Base-by-base conservation (phyloP, 768 basidiomycete species). In the Rickenella mellea region DNA sequence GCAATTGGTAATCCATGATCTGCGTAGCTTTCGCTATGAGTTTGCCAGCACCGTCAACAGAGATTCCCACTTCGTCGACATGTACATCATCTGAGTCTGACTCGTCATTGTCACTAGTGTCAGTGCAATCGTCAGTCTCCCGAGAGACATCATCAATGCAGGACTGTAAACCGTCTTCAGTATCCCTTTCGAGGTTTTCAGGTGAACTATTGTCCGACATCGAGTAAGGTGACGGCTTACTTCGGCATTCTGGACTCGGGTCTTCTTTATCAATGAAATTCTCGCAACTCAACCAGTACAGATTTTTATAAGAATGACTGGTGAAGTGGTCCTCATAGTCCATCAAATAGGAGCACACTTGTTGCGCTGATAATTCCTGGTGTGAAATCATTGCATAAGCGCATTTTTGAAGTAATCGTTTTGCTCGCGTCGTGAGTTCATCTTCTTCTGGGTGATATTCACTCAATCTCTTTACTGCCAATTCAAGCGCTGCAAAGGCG, bases 351-450 rank as follows among this genome's bases (percentile, higher is more conserved):
- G 55, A 58, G 9, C 50, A 49, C 0, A 68, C 61, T 38, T 66
- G 64, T 35, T 61, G 69, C 2, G 51, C 58, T 2, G 65, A 65
- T 10, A 70, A 24, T 46, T 70, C 69, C 44, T 67, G 64, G 10
- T 61, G 51, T 11, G 59, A 55, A 1, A 69, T 56, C 49, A 69
- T 59, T 0, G 54, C 31, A 50, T 59, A 57, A 0, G 63, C 64
- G 48, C 64, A 65, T 46, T 63, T 63, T 39, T 60, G 59, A 0
- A 71, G 31, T 12, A 70, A 7, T n/a, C 39, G 26, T 40, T 68
- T 69, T 0, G 56, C 62, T 15, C 45, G 21, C 0, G 48, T 5
- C 0, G 41, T 55, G 6, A 50, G 4, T 2, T 46, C 39, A 31
- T 57, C 55, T 3, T 52, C 46, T n/a, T 43, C 21, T 2, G 49